Percentiles rank a stretch among this genome's conserved stretches.
phyloP scores from a whole-genome alignment of 2,329 filamentous ascomycete genomes.

The Paecilomyces niveus region DNA sequence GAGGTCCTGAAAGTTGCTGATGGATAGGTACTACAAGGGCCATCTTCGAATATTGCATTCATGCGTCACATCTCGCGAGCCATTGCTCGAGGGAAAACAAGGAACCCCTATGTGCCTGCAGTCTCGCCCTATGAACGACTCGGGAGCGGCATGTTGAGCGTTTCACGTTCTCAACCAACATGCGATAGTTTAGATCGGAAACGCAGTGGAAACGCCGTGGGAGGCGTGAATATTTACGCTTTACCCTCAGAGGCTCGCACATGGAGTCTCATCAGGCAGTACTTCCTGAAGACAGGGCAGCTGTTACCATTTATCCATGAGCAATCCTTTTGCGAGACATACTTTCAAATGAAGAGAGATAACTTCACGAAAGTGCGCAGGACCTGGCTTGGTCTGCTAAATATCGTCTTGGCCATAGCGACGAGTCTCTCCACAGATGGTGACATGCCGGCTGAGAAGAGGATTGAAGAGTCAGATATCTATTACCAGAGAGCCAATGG shows the following conservation, averaged over 20 bases:
- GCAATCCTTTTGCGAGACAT: constrained; percentile 26
- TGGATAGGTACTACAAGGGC: constrained; percentile 14
- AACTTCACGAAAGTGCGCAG: constrained; percentile 32
- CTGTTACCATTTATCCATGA: constrained; percentile 37
- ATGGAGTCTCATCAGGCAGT: constrained; percentile 24
- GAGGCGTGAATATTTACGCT: constrained; percentile 19
- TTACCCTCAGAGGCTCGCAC: constrained; percentile 25
- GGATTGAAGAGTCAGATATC: constrained; percentile 36
- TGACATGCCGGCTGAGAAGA: constrained; percentile 24
- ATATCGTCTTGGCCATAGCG: constrained; percentile 46
- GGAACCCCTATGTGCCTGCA: constrained; percentile 1
- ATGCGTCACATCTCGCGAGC: constrained; percentile 29
- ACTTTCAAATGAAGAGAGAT: constrained; percentile 21
- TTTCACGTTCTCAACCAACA: background rate
- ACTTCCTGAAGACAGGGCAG: constrained; percentile 31
- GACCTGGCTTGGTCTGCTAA: constrained; percentile 47
- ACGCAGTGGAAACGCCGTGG: background rate
- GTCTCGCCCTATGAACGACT: background rate
- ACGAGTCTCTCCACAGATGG: constrained; percentile 26
- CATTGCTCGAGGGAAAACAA: constrained; percentile 9
- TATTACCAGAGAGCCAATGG: constrained; percentile 40
- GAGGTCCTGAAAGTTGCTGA: background rate
- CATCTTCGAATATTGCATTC: constrained; percentile 39
- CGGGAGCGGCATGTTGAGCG: background rate
- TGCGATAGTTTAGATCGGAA: background rate